Percentiles rank a stretch among this genome's conserved stretches.
Conservation (phyloP, 768 basidiomycete genomes). For the Agaricus blazei region DNA sequence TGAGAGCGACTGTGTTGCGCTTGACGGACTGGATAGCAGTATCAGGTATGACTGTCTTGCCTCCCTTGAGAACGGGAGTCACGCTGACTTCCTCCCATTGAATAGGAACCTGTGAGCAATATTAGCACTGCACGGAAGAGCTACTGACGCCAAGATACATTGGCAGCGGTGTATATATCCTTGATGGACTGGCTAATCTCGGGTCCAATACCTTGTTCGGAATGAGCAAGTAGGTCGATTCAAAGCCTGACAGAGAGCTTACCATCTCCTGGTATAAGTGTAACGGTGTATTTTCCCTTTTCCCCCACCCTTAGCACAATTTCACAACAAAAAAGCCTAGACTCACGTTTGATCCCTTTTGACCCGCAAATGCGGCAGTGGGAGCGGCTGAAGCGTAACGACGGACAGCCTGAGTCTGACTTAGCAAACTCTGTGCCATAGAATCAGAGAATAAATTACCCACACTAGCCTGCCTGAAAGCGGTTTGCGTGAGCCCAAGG, state of each 20-base stretch:
- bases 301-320: neutral
- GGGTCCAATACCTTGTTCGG: slow-evolving; percentile 82
- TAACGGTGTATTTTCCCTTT: slow-evolving; percentile 95
- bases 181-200: slow-evolving; percentile 98
- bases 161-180: slow-evolving; percentile 85
- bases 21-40: slow-evolving; percentile 85
- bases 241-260: slow-evolving; percentile 15
- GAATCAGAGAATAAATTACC: slow-evolving; percentile 14
- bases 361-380: slow-evolving; percentile 85
- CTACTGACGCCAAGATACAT: slow-evolving; percentile 37
- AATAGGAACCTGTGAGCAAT: slow-evolving; percentile 77
- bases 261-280: slow-evolving; percentile 97
- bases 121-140: neutral
- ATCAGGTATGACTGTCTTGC: slow-evolving; percentile 97
- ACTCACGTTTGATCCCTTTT: slow-evolving; percentile 83
- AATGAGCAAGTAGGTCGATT: neutral
- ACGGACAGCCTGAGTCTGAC: slow-evolving; percentile 40
- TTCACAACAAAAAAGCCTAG: slow-evolving; percentile 2
- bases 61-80: slow-evolving; percentile 86
- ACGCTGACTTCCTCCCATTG: slow-evolving; percentile 99
- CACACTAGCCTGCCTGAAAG: slow-evolving; percentile 46
- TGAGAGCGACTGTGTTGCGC: slow-evolving; percentile 96
- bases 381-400: slow-evolving; percentile 73
- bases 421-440: slow-evolving; percentile 2
- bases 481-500: slow-evolving; percentile 49